Evolutionary conservation across 148 eudicot species (phyloP), one percentile per base, ranked within the genome.

Genomic region (Linanthus parryae): DNA sequence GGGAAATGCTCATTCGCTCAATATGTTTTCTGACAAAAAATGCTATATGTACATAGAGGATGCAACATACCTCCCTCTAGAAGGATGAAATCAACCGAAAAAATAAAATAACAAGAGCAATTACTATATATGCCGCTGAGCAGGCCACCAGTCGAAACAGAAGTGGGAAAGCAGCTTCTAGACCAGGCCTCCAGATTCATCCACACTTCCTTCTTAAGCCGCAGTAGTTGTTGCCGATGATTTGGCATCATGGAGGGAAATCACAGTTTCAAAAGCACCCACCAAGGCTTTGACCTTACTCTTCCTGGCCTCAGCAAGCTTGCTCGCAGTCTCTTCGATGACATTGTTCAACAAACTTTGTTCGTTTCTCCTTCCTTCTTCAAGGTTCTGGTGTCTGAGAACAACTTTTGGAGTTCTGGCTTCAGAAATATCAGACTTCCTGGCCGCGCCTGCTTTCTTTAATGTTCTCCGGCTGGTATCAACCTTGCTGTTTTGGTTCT

Each of bases 271-370:
- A 52, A 85, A 90, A 61, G 91, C 95, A 60, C 82, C 85, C 45
- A 90, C 91, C 70, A 90, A 57, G 60, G 95, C 91, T 64, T 83
- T 82, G 26, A 90, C 97, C 61, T 77, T 90, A 58, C 85, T 82
- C 69, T 82, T 89, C 70, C 85, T 71, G 17, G 66, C 59, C 43
- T 67, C 52, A n/a, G 75, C 84, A 48, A 84, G 90, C 74, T 76
- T 68, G 58, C 73, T 75, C 28, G 87, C 87, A 36, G 90, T 83
- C 67, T 86, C 91, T 68, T 83, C 86, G 29, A 85, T 84, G 48
- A 84, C 89, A 47, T 71, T 66, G 57, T 84, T 84, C 6, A 35
- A 15, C 66, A 81, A 64, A 57, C 54, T 68, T 30, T 72, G 56
- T 20, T 48, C 56, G 19, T 62, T 70, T 52, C 73, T 73, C 59